These are phyloP conservation scores for Petasospora rhodanensis DNA, from an alignment of 1,139 yeast species.

Conservation along the genomic window DNA sequence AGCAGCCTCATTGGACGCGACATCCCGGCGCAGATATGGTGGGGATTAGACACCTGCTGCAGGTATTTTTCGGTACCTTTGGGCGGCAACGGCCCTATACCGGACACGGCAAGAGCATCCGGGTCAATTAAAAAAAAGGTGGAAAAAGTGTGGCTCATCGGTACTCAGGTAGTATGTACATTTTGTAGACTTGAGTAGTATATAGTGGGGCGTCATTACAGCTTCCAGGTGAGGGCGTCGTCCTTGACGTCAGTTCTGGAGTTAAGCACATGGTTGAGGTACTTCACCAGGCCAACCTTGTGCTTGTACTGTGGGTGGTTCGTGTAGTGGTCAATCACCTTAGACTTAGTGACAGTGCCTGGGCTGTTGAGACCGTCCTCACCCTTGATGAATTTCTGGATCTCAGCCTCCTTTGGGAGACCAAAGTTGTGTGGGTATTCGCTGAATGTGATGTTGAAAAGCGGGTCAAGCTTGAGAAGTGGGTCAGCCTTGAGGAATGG, in stretches of 20 bases:
- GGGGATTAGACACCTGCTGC: no score
- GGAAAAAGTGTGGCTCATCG: no score
- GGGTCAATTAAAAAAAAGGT: no score
- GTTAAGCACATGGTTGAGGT: slow-evolving; percentile 18
- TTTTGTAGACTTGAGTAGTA: no score
- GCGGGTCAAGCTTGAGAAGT: slow-evolving; percentile 33
- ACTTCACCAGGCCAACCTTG: slow-evolving; percentile 21
- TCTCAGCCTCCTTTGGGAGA: slow-evolving; percentile 50
- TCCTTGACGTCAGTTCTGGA: slow-evolving; percentile 12
- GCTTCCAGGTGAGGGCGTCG: slow-evolving; percentile 18
- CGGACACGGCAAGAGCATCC: no score
- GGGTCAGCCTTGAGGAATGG: slow-evolving; percentile 25
- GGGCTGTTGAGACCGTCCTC: slow-evolving; percentile 8
- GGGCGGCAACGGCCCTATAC: no score
- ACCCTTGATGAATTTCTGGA: slow-evolving; percentile 16
- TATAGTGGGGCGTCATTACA: slow-evolving; percentile 10
- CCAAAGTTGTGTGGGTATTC: slow-evolving; percentile 77
- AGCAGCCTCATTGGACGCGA: no score
- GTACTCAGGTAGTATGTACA: no score
- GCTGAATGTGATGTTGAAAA: slow-evolving; percentile 48
- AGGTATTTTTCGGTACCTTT: no score
- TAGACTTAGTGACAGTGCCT: slow-evolving; percentile 12
- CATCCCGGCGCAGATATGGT: no score
- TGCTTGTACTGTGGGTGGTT: slow-evolving; percentile 14
- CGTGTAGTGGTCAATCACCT: slow-evolving; percentile 17